Evolutionary conservation across 106 monocot genomes (phyloP).

Genomic region (Chionographis japonica): DNA sequence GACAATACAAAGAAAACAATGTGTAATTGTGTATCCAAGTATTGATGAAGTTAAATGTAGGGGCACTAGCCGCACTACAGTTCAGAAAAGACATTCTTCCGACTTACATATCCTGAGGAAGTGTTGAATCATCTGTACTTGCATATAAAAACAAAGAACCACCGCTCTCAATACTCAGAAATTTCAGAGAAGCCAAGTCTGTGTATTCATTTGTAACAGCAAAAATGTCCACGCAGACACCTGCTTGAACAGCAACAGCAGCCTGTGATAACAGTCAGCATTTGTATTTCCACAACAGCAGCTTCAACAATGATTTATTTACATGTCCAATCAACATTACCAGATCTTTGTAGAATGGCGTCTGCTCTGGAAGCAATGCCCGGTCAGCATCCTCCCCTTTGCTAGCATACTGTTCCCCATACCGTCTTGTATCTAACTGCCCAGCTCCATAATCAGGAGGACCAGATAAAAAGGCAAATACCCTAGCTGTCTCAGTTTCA

Average conservation of each 20-base stretch:
- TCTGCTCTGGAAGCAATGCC: conserved; percentile 97
- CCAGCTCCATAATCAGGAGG: conserved; percentile 99
- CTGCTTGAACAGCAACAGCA: conserved; percentile 92
- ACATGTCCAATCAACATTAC: conserved; percentile 30
- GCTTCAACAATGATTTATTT: background rate
- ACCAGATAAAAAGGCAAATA: conserved; percentile 98
- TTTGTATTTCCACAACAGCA: conserved; percentile 15
- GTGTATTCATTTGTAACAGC: conserved; percentile 98
- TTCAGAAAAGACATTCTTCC: background rate
- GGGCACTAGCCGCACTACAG: no score
- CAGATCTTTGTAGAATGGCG: conserved; percentile 94
- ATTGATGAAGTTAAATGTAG: no score
- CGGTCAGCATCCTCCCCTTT: conserved; percentile 92
- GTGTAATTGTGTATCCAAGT: no score
- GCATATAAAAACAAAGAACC: conserved; percentile 93
- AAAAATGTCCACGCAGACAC: conserved; percentile 97
- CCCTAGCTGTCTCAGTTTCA: conserved; percentile 59
- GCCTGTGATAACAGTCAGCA: conserved; percentile 68
- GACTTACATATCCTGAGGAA: conserved; percentile 98
- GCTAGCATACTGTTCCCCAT: conserved; percentile 99
- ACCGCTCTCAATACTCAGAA: conserved; percentile 97
- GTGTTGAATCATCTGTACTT: conserved; percentile 94
- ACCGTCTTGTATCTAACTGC: conserved; percentile 88
- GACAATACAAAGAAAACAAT: no score
- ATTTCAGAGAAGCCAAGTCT: conserved; percentile 94